Base-by-base conservation (phyloP, 148 eudicot genomes). In the Fagopyrum esculentum region DNA sequence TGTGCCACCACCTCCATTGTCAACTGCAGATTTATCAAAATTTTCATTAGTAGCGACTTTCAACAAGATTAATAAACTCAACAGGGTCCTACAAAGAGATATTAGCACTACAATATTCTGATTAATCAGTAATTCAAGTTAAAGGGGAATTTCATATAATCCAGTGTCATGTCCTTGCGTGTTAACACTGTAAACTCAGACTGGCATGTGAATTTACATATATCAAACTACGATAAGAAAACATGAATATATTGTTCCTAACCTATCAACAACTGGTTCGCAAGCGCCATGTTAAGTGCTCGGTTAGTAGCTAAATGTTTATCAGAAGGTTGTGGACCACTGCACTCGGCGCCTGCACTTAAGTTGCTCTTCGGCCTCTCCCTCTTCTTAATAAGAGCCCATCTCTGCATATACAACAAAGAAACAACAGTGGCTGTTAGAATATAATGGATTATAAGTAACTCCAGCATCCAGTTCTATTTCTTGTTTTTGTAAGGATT, bases 381-480 rank as follows among this genome's bases (percentile, higher is more conserved):
- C 59, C 79, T 83, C 82, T 85, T 94, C 87, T 78, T 91, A 71
- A 90, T 80, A 82, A 72, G 82, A 61, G 84, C 52, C 93, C 97
- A 90, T 79, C 97, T 90, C 97, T 94, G 96, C 83, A 78, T 35
- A 75, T 49, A 8, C 47, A 66, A 43, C 46, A 66, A 43, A 66
- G 16, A 12, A 66, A 35, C 71, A 66, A 45, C 17, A 66, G 47
- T 46, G 15, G 47, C 63, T 57, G 10, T n/a, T 57, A 17, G 63
- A 19, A 19, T 57, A 57, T 17, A 57, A 57, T 56, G 17, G 61
- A 22, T 22, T 22, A 56, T 56, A 56, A 26, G 22, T n/a, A 56
- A 56, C 9, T 56, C 26, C 29, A 56, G 30, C n/a, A 13, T 5
- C 56, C 56, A 3, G 9, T 48, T 48, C 9, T 48, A 2, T 48